phyloP scores from a whole-genome alignment of 2,329 filamentous ascomycete genomes.

The Colletotrichum scovillei region DNA sequence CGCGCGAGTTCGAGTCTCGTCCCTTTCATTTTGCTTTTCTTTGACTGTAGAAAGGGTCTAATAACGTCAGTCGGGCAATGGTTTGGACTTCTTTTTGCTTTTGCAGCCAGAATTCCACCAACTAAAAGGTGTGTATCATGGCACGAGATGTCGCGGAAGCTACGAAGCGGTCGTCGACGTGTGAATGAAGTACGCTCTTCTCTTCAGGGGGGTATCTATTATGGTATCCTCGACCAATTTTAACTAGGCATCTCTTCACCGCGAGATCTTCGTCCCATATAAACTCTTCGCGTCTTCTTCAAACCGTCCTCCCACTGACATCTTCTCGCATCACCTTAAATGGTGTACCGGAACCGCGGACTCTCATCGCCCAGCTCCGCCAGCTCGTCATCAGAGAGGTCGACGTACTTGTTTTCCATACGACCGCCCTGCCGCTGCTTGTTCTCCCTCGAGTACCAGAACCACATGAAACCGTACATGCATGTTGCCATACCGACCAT shows the following conservation, averaged over 20 bases:
- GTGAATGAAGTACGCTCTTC: no score
- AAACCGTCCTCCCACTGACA: neutral
- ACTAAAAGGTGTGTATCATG: no score
- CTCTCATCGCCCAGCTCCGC: constrained; percentile 65
- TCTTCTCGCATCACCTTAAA: constrained; percentile 36
- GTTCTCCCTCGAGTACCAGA: constrained; percentile 56
- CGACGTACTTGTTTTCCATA: constrained; percentile 51
- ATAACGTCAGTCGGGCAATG: no score
- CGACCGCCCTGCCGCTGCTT: constrained; percentile 52
- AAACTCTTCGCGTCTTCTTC: neutral
- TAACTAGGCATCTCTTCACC: no score
- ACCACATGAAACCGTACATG: constrained; percentile 51
- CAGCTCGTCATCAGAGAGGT: constrained; percentile 58
- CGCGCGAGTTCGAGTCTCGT: neutral
- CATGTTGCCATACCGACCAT: constrained; percentile 37
- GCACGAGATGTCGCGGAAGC: no score
- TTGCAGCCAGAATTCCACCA: neutral
- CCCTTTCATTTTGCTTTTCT: neutral
- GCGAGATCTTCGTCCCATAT: neutral
- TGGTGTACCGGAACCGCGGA: constrained; percentile 60
- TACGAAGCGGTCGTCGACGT: no score
- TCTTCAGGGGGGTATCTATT: no score
- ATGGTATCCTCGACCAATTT: no score
- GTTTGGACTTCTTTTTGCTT: neutral
- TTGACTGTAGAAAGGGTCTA: no score